phyloP scores from a whole-genome alignment of 306 rosid species.

The Morella rubra region DNA sequence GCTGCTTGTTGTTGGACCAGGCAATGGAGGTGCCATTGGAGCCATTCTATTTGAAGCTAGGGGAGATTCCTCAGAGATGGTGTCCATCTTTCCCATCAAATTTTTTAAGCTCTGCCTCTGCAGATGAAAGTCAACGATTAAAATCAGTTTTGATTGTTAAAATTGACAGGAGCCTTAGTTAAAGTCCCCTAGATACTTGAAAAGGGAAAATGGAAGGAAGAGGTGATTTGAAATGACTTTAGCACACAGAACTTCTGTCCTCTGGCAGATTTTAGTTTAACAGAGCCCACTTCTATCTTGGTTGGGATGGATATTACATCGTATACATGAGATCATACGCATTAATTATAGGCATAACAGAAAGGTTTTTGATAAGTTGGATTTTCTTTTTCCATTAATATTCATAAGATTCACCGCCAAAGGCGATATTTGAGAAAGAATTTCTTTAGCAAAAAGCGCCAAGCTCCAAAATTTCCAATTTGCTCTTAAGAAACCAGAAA shows the following conservation, averaged over 20 bases:
- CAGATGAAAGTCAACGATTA: slow-evolving; percentile 23
- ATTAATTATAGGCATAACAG: background rate
- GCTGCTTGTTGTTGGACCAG: slow-evolving; percentile 31
- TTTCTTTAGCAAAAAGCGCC: background rate
- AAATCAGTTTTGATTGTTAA: background rate
- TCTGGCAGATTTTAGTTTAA: background rate
- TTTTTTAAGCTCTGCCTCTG: slow-evolving; percentile 34
- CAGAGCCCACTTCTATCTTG: background rate
- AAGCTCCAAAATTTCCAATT: background rate
- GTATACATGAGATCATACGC: background rate
- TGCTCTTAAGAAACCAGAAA: background rate
- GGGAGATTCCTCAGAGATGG: slow-evolving; percentile 18
- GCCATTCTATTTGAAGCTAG: slow-evolving; percentile 22
- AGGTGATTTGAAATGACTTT: background rate
- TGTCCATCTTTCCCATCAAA: slow-evolving; percentile 36
- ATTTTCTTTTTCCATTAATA: background rate
- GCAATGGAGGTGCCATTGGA: slow-evolving; percentile 59
- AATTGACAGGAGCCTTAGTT: background rate
- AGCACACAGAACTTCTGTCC: background rate
- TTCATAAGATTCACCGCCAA: background rate
- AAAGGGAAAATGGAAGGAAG: background rate
- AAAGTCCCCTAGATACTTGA: background rate
- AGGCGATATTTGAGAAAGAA: background rate
- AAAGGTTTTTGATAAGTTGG: background rate
- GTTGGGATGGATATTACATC: background rate